phyloP scores from a whole-genome alignment of 805 yeast genomes.

The Yarrowia sp. region DNA sequence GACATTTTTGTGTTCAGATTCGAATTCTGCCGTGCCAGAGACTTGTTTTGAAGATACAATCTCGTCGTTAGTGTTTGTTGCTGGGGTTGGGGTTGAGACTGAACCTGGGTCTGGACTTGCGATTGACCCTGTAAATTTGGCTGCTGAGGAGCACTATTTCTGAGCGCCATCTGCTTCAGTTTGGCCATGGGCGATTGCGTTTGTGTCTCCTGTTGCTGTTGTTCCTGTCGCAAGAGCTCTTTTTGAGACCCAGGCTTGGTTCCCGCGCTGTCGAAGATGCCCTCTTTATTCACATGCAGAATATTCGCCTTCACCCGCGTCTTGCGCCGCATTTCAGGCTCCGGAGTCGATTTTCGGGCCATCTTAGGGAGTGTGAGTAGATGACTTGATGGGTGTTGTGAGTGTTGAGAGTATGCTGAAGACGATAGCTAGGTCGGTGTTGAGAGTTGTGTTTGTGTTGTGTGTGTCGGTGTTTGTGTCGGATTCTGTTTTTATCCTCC shows the following conservation, averaged over 20 bases:
- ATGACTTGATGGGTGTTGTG: too few relatives aligned
- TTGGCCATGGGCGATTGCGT: slow-evolving; percentile 35
- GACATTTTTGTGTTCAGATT: slow-evolving; percentile 53
- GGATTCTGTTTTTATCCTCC: background rate
- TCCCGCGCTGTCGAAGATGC: slow-evolving; percentile 19
- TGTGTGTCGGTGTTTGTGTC: background rate
- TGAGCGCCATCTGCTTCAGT: slow-evolving; percentile 12
- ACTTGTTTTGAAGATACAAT: slow-evolving; percentile 53
- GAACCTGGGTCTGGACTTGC: background rate
- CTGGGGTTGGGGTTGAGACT: background rate
- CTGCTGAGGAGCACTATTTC: slow-evolving; percentile 1
- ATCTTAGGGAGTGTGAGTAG: background rate
- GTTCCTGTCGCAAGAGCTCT: background rate
- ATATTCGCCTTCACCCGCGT: slow-evolving; percentile 11
- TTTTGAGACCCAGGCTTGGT: slow-evolving; percentile 16
- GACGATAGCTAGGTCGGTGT: too few relatives aligned
- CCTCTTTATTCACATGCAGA: slow-evolving; percentile 6
- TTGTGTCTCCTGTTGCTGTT: slow-evolving; percentile 3
- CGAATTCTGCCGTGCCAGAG: slow-evolving; percentile 58
- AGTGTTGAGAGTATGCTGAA: too few relatives aligned
- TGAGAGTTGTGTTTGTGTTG: slow-evolving; percentile 2
- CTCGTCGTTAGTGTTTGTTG: slow-evolving; percentile 27
- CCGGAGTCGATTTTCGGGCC: slow-evolving; percentile 31
- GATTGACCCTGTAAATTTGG: background rate
- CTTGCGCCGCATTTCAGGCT: slow-evolving; percentile 22